Evolutionary conservation across 1,284 basidiomycete genomes (phyloP), one percentile per base, ranked within the genome.

Genomic region (Taiwanofungus camphoratus): DNA sequence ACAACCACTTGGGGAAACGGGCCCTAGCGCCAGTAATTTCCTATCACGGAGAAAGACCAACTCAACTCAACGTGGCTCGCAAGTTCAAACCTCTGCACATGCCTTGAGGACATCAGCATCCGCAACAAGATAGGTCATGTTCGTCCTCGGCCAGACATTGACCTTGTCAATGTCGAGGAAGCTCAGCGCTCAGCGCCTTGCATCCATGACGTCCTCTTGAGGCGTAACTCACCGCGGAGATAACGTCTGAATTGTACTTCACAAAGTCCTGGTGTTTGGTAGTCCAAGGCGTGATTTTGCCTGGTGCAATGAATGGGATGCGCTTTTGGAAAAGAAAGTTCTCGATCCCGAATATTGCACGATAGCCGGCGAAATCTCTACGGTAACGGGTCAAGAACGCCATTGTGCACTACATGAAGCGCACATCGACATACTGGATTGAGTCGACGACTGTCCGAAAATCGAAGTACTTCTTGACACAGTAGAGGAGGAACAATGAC

Each of bases 1-100:
- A 19, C 1, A 65, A 44, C 12, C 61, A 60, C 39, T 70, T 70
- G 1, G 63, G 65, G 45, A 67, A 70, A 23, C 54, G 54, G 22
- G 48, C 36, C 3, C 57, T 48, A 3, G 52, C 43, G 8, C 45
- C 48, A 4, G 54, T 38, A 18, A 60, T 37, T 32, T 57, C 54
- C 57, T 59, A 19, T 36, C n/a, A 23, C 22, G 23, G 15, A 23
- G 1, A 5, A 31, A 5, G 33, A 42, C 11, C n/a, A 31, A 15
- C n/a, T n/a, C 11, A 20, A 23, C 1, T 3, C 24, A 33, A 18
- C 31, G 9, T 27, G n/a, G 26, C 18, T 13, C 21, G 13, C 15
- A 20, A 16, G 41, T 22, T 19, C 13, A n/a, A 11, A 46, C 22
- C 7, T 7, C 11, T 12, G 6, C 15, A 33, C 31, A 13, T 31